Base-by-base conservation (phyloP, 768 basidiomycete species). In the Hebeloma cylindrosporum region DNA sequence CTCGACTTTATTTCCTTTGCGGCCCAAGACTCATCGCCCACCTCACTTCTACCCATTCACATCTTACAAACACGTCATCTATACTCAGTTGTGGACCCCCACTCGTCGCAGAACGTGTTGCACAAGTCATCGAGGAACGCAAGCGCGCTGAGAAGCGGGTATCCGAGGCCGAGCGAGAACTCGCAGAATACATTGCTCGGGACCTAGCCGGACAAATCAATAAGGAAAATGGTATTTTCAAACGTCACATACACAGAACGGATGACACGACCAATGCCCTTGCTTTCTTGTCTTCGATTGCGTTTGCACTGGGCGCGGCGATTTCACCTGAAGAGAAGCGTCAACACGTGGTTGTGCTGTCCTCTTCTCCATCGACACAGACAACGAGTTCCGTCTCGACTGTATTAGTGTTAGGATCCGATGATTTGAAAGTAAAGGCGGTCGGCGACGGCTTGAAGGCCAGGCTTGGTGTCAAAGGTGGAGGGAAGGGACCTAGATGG, bases 1-100 rank as follows among this genome's bases (percentile, higher is more conserved):
- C 79, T 17, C 82, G 90, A 18, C 74, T 94, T 4, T 88, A 82
- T 67, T 93, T 96, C 69, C 73, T 87, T 38, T 69, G 82, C n/a
- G 93, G 92, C 4, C 83, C 86, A 11, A 82, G 92, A 17, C 74
- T 91, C 5, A 77, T 86, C 32, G 57, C 70, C 2, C 74, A 88
- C 57, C 69, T 93, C 41, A 69, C 76, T 2, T 70, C 76, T 2
- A 71, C 80, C 0, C 85, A 89, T 53, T 60, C 65, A 8, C 59
- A 75, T 4, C 71, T 93, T 25, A 70, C 79, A 2, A 62, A 60
- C 33, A 73, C 84, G 0, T 74, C 88, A 0, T 66, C 77, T 2
- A 74, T 74, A 11, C 71, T 93, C 21, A 88, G 82, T 32, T 85
- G 87, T 55, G 83, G 84, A 3, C 67, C 80, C 2, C 68, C 77